Conservation (phyloP, 257 asterid species). For the Solanum habrochaites region DNA sequence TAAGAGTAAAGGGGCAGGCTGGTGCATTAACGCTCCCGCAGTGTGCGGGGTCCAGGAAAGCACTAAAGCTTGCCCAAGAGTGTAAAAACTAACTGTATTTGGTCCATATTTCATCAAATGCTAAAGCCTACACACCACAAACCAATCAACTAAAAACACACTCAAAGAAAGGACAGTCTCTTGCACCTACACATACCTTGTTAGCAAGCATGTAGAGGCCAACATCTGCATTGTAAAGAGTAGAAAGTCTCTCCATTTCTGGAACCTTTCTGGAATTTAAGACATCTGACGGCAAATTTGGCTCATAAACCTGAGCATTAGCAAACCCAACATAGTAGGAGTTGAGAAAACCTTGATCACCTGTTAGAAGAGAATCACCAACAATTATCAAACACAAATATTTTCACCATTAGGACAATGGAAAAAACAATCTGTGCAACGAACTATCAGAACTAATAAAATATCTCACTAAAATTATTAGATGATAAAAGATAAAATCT, state of each 20-base stretch:
- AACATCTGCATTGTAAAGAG: slow-evolving; percentile 96
- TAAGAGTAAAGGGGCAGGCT: neutral
- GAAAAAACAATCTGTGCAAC: neutral
- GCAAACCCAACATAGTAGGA: slow-evolving; percentile 84
- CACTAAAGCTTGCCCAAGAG: neutral
- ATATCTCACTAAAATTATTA: neutral
- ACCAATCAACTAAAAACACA: neutral
- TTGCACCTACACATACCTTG: slow-evolving; percentile 40
- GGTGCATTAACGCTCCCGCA: neutral
- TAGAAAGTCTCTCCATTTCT: slow-evolving; percentile 96
- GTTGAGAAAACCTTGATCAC: slow-evolving; percentile 98
- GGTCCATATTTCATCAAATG: neutral
- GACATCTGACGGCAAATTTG: slow-evolving; percentile 48
- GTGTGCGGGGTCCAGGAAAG: neutral
- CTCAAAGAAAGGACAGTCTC: neutral
- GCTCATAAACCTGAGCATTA: slow-evolving; percentile 83
- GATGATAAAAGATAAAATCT: neutral
- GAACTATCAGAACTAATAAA: neutral
- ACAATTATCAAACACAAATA: neutral
- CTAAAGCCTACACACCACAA: neutral
- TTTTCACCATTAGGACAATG: neutral
- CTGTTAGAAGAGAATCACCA: slow-evolving; percentile 24
- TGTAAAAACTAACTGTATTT: neutral
- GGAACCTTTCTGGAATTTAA: slow-evolving; percentile 74
- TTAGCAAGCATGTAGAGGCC: slow-evolving; percentile 99